Evolutionary conservation across 1,284 basidiomycete species (phyloP).

Genomic region (Pyrrhoderma noxium): DNA sequence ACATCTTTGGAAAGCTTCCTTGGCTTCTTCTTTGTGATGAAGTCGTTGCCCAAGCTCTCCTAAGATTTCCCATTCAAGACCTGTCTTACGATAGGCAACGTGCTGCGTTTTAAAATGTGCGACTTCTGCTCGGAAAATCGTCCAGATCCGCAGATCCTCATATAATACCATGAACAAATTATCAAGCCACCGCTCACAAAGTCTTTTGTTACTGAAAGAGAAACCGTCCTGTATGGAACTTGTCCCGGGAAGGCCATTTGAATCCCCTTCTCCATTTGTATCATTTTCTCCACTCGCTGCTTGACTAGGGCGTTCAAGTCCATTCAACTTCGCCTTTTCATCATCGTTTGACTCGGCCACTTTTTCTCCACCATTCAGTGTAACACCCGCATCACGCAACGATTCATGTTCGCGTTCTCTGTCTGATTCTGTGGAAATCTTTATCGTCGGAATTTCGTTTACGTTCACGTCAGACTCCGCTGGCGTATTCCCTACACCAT

Average conservation of each 20-base stretch:
- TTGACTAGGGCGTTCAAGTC: conserved; percentile 55
- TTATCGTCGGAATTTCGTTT: conserved; percentile 72
- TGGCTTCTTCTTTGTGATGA: conserved; percentile 96
- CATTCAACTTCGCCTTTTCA: conserved; percentile 23
- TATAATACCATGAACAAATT: conserved; percentile 99
- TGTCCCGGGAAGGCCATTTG: conserved; percentile 17
- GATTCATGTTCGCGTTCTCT: conserved; percentile 40
- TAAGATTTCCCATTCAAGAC: conserved; percentile 96
- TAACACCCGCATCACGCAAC: conserved; percentile 19
- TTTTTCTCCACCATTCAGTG: conserved; percentile 19
- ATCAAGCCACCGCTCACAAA: conserved; percentile 98
- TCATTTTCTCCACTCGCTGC: conserved; percentile 43
- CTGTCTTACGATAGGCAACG: conserved; percentile 94
- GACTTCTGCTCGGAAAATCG: conserved; percentile 98
- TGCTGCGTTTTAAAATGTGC: conserved; percentile 98
- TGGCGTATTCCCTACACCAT: conserved; percentile 20
- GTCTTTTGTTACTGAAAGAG: conserved; percentile 92
- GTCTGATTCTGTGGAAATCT: conserved; percentile 79
- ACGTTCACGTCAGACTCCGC: conserved; percentile 25
- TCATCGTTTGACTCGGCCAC: conserved; percentile 24
- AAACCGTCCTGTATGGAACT: conserved; percentile 52
- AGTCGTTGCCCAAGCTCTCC: conserved; percentile 89
- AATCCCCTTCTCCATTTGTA: conserved; percentile 31
- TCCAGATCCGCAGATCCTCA: conserved; percentile 98
- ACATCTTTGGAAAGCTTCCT: conserved; percentile 94